These are phyloP conservation scores for Tolypocladium inflatum DNA, from an alignment of 2,329 filamentous ascomycete species.

Conservation along the genomic window DNA sequence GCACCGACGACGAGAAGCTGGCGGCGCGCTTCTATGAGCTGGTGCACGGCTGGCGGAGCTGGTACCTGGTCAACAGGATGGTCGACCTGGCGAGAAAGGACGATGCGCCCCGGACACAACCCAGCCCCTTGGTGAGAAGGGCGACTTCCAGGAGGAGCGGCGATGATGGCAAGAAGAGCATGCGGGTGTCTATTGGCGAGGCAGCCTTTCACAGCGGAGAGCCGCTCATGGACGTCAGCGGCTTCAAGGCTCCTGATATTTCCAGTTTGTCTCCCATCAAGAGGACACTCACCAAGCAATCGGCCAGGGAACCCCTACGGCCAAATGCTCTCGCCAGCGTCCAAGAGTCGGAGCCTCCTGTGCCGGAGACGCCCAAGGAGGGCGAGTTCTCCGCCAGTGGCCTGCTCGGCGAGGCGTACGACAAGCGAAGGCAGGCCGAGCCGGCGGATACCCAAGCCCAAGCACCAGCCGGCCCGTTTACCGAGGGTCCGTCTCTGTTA, in stretches of 20 bases:
- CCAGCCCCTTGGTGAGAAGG: neutral
- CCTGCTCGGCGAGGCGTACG: constrained; percentile 40
- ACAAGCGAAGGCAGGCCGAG: constrained; percentile 33
- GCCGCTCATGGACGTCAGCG: constrained; percentile 9
- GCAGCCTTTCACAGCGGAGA: neutral
- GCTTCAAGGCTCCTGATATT: constrained; percentile 7
- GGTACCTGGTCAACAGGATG: constrained; percentile 74
- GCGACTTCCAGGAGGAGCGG: constrained; percentile 1
- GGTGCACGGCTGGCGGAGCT: constrained; percentile 79
- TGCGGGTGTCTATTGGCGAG: constrained; percentile 27
- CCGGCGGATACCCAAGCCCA: constrained; percentile 17
- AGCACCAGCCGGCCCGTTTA: constrained; percentile 36
- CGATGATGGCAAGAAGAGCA: constrained; percentile 14
- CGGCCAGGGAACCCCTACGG: neutral
- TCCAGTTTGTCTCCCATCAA: neutral
- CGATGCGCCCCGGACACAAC: constrained; percentile 9
- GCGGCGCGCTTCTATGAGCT: constrained; percentile 61
- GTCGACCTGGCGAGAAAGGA: constrained; percentile 34
- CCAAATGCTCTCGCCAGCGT: neutral
- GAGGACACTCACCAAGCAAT: neutral
- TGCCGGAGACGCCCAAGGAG: constrained; percentile 8
- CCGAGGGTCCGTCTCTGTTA: constrained; percentile 46
- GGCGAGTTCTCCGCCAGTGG: constrained; percentile 40
- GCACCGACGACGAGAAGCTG: constrained; percentile 59
- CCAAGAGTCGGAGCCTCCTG: neutral